phyloP scores from a whole-genome alignment of 495 filamentous ascomycete genomes.

The Hyaloscypha bicolor region DNA sequence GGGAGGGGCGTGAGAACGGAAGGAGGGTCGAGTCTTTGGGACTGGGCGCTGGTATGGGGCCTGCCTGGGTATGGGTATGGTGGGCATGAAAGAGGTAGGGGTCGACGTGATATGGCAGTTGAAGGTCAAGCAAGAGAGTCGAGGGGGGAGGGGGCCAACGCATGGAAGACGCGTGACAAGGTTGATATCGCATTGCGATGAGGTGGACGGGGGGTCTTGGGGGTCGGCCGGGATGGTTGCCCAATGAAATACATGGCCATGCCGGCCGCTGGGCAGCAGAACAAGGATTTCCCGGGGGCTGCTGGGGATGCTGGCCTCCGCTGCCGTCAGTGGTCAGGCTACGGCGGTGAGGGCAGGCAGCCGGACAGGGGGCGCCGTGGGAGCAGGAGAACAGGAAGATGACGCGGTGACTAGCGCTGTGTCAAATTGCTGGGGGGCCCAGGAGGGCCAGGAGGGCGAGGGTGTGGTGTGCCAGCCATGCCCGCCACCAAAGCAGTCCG shows the following conservation, averaged over 20 bases:
- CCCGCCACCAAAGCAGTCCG: background rate
- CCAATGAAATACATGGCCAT: conserved; percentile 22
- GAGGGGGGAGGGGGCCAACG: conserved; percentile 3
- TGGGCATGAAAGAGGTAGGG: background rate
- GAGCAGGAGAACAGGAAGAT: conserved; percentile 14
- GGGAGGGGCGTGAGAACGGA: conserved; percentile 9
- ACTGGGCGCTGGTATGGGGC: no score
- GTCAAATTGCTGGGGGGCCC: conserved; percentile 27
- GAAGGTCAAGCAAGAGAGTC: conserved; percentile 4
- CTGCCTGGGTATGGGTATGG: background rate
- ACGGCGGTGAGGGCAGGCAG: conserved; percentile 7
- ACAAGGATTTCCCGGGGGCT: background rate
- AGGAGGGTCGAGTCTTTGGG: conserved; percentile 19
- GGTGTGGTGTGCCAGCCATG: conserved; percentile 8
- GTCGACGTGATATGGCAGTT: conserved; percentile 3
- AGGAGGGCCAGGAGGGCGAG: background rate
- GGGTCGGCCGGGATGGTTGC: conserved; percentile 6
- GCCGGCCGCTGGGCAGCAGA: conserved; percentile 2
- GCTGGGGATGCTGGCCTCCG: conserved; percentile 1
- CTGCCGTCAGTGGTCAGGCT: conserved; percentile 18
- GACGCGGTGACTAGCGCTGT: conserved; percentile 31
- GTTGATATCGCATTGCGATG: conserved; percentile 21
- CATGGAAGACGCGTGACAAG: conserved; percentile 35
- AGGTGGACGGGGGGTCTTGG: background rate
- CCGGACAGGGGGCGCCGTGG: background rate